Evolutionary conservation across 2,329 filamentous ascomycete genomes (phyloP), one percentile per base, ranked within the genome.

Genomic region (Fusarium sp.): DNA sequence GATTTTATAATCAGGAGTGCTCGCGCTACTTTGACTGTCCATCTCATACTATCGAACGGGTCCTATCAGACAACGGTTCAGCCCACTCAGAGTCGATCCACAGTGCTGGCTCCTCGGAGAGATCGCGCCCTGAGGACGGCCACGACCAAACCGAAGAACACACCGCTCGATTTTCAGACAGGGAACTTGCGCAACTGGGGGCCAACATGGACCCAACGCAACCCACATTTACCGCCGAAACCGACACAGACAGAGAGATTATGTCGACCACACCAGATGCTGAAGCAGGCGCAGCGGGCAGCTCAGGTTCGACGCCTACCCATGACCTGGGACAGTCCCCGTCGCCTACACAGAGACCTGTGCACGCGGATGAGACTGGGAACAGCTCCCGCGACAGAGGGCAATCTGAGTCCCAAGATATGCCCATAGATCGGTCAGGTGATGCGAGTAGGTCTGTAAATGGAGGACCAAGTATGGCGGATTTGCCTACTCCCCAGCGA

Each of bases 1-100:
- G 77, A 13, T 83, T 79, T 46, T 72, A 83, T 67, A 79, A 83
- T 53, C 78, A 81, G 51, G 85, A 86, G 73, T 86, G 84, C 72
- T 79, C 80, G 11, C 81, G 80, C 48, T 87, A 80, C 73, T 81
- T 85, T 60, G 85, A 87, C 75, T 86, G 85, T 44, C 85, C 85
- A 34, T 81, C 83, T 5, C 85, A 87, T 60, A 65, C 78, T 16
- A 70, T 84, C 47, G 81, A 82, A 71, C 80, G 85, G 54, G 73
- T 71, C 30, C 62, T 79, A 18, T 80, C 80, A 39, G 60, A 71
- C 27, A 57, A 54, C 11, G 57, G 62, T 30, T 71, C 73, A 8
- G 57, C 37, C 34, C 77, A 77, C n/a, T 75, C 76, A 62, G 69
- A 73, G 37, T 68, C 70, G 12, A 70, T 68, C 7, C 56, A 62